These are phyloP conservation scores for Phaeotremella skinneri DNA, from an alignment of 768 basidiomycete species.

Conservation along the genomic window DNA sequence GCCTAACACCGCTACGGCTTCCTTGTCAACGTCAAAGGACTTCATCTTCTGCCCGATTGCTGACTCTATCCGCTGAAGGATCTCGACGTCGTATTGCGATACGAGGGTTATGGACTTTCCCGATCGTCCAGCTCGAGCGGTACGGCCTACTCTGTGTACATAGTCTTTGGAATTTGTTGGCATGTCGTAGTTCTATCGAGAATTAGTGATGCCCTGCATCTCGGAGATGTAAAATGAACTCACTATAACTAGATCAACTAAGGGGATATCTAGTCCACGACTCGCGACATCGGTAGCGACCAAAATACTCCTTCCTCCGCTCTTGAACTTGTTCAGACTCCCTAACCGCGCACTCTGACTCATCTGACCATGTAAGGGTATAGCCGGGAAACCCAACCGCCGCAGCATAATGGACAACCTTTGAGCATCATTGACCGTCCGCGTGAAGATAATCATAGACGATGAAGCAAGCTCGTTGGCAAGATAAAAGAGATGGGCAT, in stretches of 20 bases:
- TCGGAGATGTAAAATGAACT: conserved; percentile 8
- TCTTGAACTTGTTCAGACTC: conserved; percentile 91
- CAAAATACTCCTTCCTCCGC: conserved; percentile 81
- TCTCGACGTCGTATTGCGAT: conserved; percentile 96
- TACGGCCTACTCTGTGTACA: conserved; percentile 95
- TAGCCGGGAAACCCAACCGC: conserved; percentile 86
- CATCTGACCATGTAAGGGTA: conserved; percentile 92
- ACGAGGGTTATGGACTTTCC: conserved; percentile 97
- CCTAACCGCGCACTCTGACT: conserved; percentile 90
- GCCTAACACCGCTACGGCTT: conserved; percentile 79
- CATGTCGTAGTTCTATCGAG: conserved; percentile 75
- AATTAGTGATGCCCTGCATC: background rate
- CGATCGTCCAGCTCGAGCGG: conserved; percentile 93
- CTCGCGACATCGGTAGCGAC: conserved; percentile 97
- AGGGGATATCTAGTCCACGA: conserved; percentile 91
- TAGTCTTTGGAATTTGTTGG: conserved; percentile 99
- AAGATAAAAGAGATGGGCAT: conserved; percentile 83
- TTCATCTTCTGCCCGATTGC: conserved; percentile 92
- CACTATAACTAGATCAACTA: conserved; percentile 85
- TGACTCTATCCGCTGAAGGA: conserved; percentile 88
- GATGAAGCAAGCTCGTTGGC: conserved; percentile 85
- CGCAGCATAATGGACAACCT: conserved; percentile 84
- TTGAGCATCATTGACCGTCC: conserved; percentile 91
- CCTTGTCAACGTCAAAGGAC: conserved; percentile 73
- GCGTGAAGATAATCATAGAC: conserved; percentile 92